Conservation (phyloP, 371 early-diverging fungal genomes). For the Funneliformis caledonium region DNA sequence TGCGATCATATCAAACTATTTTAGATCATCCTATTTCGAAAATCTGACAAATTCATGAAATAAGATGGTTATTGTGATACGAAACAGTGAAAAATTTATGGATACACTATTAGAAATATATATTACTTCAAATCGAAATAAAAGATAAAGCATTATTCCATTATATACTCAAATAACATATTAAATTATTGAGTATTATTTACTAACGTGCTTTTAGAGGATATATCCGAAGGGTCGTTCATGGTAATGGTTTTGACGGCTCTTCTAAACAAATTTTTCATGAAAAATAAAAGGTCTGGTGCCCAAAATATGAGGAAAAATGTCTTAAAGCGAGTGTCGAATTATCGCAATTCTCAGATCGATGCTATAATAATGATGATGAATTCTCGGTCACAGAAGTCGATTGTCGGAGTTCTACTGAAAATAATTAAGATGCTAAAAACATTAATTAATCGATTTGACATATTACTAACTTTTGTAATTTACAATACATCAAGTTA, state of each 20-base stretch:
- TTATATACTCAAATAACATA: neutral
- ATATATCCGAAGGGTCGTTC: no score
- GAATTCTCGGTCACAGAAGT: constrained; percentile 29
- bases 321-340: constrained; percentile 13
- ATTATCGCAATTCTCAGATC: constrained; percentile 9
- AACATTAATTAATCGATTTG: neutral
- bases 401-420: constrained; percentile 21
- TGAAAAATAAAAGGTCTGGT: no score
- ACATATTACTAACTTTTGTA: neutral
- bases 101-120: neutral
- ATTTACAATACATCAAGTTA: constrained; percentile 9
- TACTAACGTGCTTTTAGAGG: no score
- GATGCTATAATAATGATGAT: constrained; percentile 1
- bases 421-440: constrained; percentile 25
- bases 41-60: neutral
- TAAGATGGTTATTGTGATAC: neutral
- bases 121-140: neutral
- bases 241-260: no score
- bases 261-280: no score
- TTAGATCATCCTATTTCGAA: neutral
- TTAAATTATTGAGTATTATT: no score
- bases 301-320: neutral
- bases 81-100: neutral
- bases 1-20: neutral
- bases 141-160: neutral